These are phyloP conservation scores for Halophytophthora polymorphica DNA, from an alignment of 352 stramenopile species.

Conservation along the genomic window DNA sequence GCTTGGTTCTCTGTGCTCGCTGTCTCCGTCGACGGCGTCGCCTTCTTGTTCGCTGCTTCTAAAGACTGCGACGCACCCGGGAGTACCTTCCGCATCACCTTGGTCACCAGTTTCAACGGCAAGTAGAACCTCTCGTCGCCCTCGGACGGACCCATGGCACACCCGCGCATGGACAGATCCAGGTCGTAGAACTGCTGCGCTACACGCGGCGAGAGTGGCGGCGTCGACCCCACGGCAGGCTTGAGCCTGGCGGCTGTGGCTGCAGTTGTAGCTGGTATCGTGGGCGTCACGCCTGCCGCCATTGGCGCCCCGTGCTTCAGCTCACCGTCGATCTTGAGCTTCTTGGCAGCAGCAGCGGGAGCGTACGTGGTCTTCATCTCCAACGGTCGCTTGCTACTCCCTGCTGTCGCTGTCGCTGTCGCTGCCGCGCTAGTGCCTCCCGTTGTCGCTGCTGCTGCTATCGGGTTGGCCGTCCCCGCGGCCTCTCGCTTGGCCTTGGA, in stretches of 20 bases:
- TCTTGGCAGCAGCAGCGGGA: constrained; percentile 17
- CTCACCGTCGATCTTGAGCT: constrained; percentile 12
- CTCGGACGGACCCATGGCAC: constrained; percentile 29
- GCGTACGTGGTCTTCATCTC: constrained; percentile 12
- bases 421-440: constrained; percentile 2
- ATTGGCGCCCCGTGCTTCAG: not conserved
- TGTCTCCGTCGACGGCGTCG: not conserved
- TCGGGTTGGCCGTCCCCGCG: constrained; percentile 11
- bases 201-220: constrained; percentile 1
- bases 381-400: constrained; percentile 25
- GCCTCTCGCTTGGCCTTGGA: constrained; percentile 19
- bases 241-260: not conserved
- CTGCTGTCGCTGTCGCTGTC: constrained; percentile 13
- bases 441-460: constrained; percentile 9
- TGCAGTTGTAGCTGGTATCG: not conserved
- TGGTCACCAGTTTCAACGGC: constrained; percentile 56
- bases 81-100: constrained; percentile 68
- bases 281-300: not conserved
- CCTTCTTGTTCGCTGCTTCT: not conserved
- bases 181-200: constrained; percentile 71
- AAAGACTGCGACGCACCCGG: constrained; percentile 14
- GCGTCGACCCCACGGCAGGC: not conserved
- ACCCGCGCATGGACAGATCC: constrained; percentile 53
- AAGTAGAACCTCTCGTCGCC: constrained; percentile 79
- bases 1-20: not conserved